phyloP scores from a whole-genome alignment of 192 early-diverging fungal species.

The Coemansia sp. region DNA sequence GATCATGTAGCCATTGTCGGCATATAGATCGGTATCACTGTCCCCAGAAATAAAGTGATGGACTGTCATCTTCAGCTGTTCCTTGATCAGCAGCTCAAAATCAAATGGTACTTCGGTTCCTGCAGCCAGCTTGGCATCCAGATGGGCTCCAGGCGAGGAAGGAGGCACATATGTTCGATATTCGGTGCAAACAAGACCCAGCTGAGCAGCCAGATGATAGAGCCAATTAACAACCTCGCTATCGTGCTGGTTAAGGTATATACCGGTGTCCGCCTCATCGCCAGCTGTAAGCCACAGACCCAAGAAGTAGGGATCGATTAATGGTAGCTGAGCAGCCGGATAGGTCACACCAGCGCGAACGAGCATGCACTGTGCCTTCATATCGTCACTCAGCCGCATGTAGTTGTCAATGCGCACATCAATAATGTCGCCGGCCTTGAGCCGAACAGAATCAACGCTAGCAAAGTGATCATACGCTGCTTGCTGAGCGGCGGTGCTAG shows the following conservation, averaged over 20 bases:
- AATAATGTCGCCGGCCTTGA: slow-evolving; percentile 8
- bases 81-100: neutral
- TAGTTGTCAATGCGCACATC: slow-evolving; percentile 24
- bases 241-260: slow-evolving; percentile 10
- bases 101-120: neutral
- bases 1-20: neutral
- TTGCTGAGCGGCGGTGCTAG: slow-evolving; percentile 6
- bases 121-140: neutral
- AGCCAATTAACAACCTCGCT: slow-evolving; percentile 7
- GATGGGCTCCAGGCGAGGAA: neutral
- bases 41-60: neutral
- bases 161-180: slow-evolving; percentile 13
- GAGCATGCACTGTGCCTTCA: slow-evolving; percentile 16
- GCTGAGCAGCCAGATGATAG: slow-evolving; percentile 6
- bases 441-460: neutral
- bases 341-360: slow-evolving; percentile 15
- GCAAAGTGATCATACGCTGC: slow-evolving; percentile 11
- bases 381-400: slow-evolving; percentile 16
- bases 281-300: slow-evolving; percentile 18
- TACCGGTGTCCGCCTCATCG: slow-evolving; percentile 5
- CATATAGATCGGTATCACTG: neutral
- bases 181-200: slow-evolving; percentile 12
- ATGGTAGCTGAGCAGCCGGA: slow-evolving; percentile 8
- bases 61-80: neutral
- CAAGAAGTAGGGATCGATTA: slow-evolving; percentile 18